Evolutionary conservation across 164 flowering plant species (phyloP), one percentile per base, ranked within the genome.

Genomic region (Cinnamomum chago): DNA sequence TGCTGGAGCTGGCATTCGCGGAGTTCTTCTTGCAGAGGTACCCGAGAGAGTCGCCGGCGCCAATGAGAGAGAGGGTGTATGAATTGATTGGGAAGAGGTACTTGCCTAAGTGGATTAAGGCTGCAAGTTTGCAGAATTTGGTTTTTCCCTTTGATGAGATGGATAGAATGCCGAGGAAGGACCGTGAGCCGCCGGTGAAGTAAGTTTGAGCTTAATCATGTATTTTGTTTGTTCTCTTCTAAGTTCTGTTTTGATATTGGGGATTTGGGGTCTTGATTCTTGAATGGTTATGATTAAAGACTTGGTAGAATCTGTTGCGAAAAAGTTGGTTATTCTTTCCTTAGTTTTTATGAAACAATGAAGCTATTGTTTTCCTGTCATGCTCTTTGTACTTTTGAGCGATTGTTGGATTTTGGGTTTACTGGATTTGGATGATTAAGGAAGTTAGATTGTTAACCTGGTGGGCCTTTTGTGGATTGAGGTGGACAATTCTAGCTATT

Each of bases 91-190:
- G 99, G 84, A 96, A 93, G 91, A 88, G 91, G 85, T 78, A 75
- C 76, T 68, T 96, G 76, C 90, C 99, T 51, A 87, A 80, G 84
- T 92, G 97, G 98, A 88, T 96, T 66, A 96, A 91, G 77, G 97
- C 95, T 67, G 98, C 99, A 35, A 88, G 97, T 82, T 88, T 96
- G 89, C 97, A 93, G 78, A 91, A 93, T 80, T 85, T 96, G 97
- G 76, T 96, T 15, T 96, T 96, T 71, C 99, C 93, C 2, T 87
- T 75, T 79, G 99, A 96, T 84, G 93, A 93, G 22, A 92, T 96
- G 84, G 94, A 93, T 79, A 93, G 74, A 88, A n/a, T 96, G 78
- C 23, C 78, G 18, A 76, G 98, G 75, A 90, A 84, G 78, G 95
- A 91, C 24, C 81, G 92, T 0, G 99, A 96, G 74, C 91, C 97